Evolutionary conservation across 768 basidiomycete genomes (phyloP), one percentile per base, ranked within the genome.

Genomic region (Russula griseocarnosa): DNA sequence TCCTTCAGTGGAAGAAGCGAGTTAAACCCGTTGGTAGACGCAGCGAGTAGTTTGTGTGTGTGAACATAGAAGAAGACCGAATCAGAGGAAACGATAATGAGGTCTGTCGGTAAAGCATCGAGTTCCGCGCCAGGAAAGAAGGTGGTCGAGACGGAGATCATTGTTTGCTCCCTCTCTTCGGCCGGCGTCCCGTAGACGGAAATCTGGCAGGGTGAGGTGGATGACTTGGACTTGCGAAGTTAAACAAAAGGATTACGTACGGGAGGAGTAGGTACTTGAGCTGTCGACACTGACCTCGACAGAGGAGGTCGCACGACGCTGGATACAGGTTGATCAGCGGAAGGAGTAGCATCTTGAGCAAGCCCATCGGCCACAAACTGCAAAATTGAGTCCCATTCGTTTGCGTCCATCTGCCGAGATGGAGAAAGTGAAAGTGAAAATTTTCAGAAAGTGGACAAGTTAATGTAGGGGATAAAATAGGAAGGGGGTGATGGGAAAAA

Each of bases 1-100:
- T 78, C 72, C 32, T 76, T 66, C 1, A 78, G 69, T 5, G 86
- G 81, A 22, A 94, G 74, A 47, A 84, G 79, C 5, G 79, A 76
- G 52, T 81, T 79, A 74, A 92, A 92, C 14, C 73, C 75, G 66
- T 91, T 93, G 36, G 76, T 74, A 14, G 92, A 93, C 13, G 78
- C 79, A 3, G 74, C 70, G 38, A 87, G 78, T 49, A 93, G 76
- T 57, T 83, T 69, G 49, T 83, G 76, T 0, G 79, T 76, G 72
- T 92, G 89, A 7, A 86, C 86, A 70, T 92, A 92, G 79, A 94
- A 94, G 74, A 91, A 90, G 46, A 94, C 89, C 20, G 82, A 81
- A 70, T 94, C 92, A 32, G 84, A 79, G 3, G 89, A 86, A 60
- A 91, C 76, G 55, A 91, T 75, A 68, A 87, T 79, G 50, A 84